Conservation (phyloP, 2,329 filamentous ascomycete genomes). For the Talaromyces sp. region DNA sequence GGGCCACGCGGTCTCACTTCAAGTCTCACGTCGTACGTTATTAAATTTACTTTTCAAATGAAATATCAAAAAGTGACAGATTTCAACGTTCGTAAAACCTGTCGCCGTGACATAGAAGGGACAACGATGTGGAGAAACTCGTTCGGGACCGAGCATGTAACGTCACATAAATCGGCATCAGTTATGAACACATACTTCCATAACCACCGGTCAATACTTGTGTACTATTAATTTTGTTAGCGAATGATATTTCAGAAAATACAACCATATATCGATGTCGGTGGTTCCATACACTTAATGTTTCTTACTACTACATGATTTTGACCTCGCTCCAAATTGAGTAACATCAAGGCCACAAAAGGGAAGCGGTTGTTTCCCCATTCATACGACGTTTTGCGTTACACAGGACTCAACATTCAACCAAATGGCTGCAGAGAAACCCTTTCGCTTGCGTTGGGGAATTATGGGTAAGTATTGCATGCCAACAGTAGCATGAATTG, state of each 20-base stretch:
- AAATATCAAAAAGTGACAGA: neutral
- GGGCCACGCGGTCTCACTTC: neutral
- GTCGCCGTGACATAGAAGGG: neutral
- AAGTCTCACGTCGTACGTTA: neutral
- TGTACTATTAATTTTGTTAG: neutral
- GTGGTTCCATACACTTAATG: neutral
- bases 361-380: neutral
- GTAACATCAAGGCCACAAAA: neutral
- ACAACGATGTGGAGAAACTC: neutral
- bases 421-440: constrained; percentile 1
- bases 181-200: neutral
- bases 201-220: neutral
- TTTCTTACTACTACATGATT: neutral
- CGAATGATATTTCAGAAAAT: neutral
- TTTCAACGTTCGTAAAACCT: neutral
- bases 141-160: neutral
- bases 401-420: neutral
- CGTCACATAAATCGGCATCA: neutral
- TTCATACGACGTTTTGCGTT: neutral
- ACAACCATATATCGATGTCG: neutral
- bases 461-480: constrained; percentile 33
- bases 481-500: neutral
- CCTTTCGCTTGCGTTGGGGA: constrained; percentile 36
- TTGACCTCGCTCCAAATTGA: neutral
- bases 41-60: neutral